phyloP scores from a whole-genome alignment of 345 rosid species.

The Passiflora organensis region DNA sequence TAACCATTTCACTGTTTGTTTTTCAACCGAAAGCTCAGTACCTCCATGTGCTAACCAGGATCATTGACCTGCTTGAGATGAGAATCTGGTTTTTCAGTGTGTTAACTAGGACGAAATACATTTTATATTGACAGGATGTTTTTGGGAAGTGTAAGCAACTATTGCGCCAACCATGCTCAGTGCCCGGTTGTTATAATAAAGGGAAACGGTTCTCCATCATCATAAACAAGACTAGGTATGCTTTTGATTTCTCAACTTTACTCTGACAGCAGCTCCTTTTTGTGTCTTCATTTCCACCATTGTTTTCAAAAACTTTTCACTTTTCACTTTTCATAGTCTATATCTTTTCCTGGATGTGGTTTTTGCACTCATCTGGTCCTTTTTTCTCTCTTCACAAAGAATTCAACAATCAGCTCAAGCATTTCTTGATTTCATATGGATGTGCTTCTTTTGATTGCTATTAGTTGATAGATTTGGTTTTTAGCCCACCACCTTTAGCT shows the following conservation, averaged over 20 bases:
- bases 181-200: slow-evolving; percentile 75
- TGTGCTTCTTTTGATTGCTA: too few relatives aligned
- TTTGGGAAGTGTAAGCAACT: slow-evolving; percentile 94
- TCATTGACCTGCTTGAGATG: background rate
- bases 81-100: background rate
- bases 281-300: background rate
- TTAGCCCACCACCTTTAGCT: too few relatives aligned
- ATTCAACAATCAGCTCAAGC: too few relatives aligned
- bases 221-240: slow-evolving; percentile 35
- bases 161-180: slow-evolving; percentile 68
- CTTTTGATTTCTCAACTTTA: background rate
- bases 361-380: too few relatives aligned
- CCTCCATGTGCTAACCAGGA: background rate
- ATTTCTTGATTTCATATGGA: too few relatives aligned
- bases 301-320: background rate
- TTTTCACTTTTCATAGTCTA: background rate
- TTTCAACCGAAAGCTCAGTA: background rate
- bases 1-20: background rate
- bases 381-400: background rate
- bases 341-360: too few relatives aligned
- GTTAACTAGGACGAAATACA: slow-evolving; percentile 5
- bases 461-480: background rate
- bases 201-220: slow-evolving; percentile 36
- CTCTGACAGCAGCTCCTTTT: background rate
- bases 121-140: slow-evolving; percentile 63